Base-by-base conservation (phyloP, 2,329 filamentous ascomycete genomes). In the Fusarium sp. region DNA sequence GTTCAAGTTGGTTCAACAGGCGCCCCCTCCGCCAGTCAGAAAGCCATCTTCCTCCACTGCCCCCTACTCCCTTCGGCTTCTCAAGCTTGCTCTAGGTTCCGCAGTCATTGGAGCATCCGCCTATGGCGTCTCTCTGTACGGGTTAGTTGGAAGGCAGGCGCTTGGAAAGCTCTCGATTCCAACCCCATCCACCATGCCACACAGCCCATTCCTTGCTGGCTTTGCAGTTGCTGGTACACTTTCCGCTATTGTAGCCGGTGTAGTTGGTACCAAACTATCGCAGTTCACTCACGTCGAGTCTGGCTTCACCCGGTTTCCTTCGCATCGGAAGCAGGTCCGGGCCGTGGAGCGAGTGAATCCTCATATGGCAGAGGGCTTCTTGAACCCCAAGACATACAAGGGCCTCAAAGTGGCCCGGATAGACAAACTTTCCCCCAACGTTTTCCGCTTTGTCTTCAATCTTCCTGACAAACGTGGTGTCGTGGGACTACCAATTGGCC, bases 401-500 rank as follows among this genome's bases (percentile, higher is more conserved):
- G 78, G 79, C 6, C 82, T 90, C 17, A 85, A 86, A 1, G 81
- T 90, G 1, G 72, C 76, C 8, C 76, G 79, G 38, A 87, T 86
- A 71, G 78, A 78, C 6, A 66, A 81, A 11, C 65, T 87, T 12
- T 80, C 85, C 1, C 85, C 85, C 6, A 82, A 84, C 52, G 84
- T 86, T 6, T 88, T 85, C 77, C 83, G 83, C 25, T 82, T 88
- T 12, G 80, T 82, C 8, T 89, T 90, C 52, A 79, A 43, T 82
- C 32, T 83, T 90, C 3, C 88, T 88, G 1, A 81, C 80, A 0
- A 71, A 79, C 1, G 73, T 77, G 10, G 82, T 84, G 3, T 81
- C 88, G 0, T 90, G 3, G 88, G 89, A 3, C 82, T 91, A 12
- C 89, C 89, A 0, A 88, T 86, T 12, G 89, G 89, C 12, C 88